Percentiles rank a stretch among this genome's conserved stretches.
These are phyloP conservation scores for Pterocarpus macrocarpus DNA, from an alignment of 306 rosid species.

Conservation along the genomic window DNA sequence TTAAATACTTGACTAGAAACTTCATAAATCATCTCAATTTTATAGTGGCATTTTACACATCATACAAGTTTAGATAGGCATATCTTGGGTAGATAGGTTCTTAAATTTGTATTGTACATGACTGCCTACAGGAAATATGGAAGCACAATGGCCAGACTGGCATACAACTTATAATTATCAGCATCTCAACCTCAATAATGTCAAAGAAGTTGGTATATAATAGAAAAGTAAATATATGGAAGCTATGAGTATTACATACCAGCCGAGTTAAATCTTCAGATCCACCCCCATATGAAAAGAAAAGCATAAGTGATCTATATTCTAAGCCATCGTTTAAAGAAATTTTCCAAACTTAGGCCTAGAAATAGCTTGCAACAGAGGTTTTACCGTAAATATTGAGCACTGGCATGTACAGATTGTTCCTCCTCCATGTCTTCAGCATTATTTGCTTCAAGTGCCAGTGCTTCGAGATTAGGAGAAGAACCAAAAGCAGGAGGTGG, in stretches of 20 bases:
- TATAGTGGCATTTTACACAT: slow-evolving; percentile 7
- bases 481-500: slow-evolving; percentile 99
- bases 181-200: slow-evolving; percentile 41
- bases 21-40: slow-evolving; percentile 36
- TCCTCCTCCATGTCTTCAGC: slow-evolving; percentile 70
- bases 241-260: slow-evolving; percentile 37
- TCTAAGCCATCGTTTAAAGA: slow-evolving; percentile 31
- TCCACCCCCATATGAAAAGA: slow-evolving; percentile 36
- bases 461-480: slow-evolving; percentile 97
- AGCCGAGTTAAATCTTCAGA: slow-evolving; percentile 39
- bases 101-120: slow-evolving; percentile 22
- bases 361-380: slow-evolving; percentile 36
- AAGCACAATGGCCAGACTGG: not conserved
- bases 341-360: slow-evolving; percentile 14
- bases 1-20: slow-evolving; percentile 25
- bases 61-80: slow-evolving; percentile 35
- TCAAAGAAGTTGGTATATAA: slow-evolving; percentile 1
- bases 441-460: slow-evolving; percentile 75
- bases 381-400: slow-evolving; percentile 65
- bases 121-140: not conserved
- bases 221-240: slow-evolving; percentile 26
- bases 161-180: slow-evolving; percentile 30
- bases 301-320: slow-evolving; percentile 22
- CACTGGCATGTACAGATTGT: slow-evolving; percentile 70
- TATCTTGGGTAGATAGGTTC: slow-evolving; percentile 40